Conservation (phyloP, 163 green algal species). For the Scenedesmus sp. region DNA sequence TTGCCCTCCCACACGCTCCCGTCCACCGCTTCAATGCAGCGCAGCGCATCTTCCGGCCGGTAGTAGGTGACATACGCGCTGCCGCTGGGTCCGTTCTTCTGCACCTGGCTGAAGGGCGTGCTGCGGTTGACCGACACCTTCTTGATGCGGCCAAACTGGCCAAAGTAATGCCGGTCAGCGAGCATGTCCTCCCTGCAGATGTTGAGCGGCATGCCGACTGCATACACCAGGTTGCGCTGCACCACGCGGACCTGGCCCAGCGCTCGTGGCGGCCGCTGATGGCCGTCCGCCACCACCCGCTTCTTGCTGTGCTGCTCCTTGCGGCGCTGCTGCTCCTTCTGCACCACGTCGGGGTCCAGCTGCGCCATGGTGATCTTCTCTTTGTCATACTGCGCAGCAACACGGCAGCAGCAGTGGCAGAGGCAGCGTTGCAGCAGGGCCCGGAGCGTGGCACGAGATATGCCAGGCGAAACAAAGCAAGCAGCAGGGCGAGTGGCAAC, state of each 20-base stretch:
- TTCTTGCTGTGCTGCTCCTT: slow-evolving; percentile 65
- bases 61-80: slow-evolving; percentile 93
- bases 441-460: neutral
- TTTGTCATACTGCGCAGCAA: slow-evolving; percentile 89
- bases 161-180: slow-evolving; percentile 84
- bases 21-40: slow-evolving; percentile 90
- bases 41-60: slow-evolving; percentile 83
- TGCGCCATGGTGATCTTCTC: slow-evolving; percentile 83
- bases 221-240: slow-evolving; percentile 96
- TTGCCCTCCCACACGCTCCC: slow-evolving; percentile 77
- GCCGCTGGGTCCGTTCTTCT: slow-evolving; percentile 75
- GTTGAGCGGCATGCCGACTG: slow-evolving; percentile 86
- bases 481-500: neutral
- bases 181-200: slow-evolving; percentile 90
- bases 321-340: slow-evolving; percentile 81
- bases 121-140: slow-evolving; percentile 88
- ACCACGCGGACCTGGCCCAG: slow-evolving; percentile 89
- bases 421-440: neutral
- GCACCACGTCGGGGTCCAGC: slow-evolving; percentile 74
- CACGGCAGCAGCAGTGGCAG: neutral
- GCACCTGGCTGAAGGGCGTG: slow-evolving; percentile 68
- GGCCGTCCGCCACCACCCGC: slow-evolving; percentile 33
- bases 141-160: slow-evolving; percentile 88
- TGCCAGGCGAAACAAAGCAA: neutral
- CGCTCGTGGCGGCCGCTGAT: slow-evolving; percentile 32